phyloP scores from a whole-genome alignment of 2,329 filamentous ascomycete genomes.

The Aspergillus uvarum region DNA sequence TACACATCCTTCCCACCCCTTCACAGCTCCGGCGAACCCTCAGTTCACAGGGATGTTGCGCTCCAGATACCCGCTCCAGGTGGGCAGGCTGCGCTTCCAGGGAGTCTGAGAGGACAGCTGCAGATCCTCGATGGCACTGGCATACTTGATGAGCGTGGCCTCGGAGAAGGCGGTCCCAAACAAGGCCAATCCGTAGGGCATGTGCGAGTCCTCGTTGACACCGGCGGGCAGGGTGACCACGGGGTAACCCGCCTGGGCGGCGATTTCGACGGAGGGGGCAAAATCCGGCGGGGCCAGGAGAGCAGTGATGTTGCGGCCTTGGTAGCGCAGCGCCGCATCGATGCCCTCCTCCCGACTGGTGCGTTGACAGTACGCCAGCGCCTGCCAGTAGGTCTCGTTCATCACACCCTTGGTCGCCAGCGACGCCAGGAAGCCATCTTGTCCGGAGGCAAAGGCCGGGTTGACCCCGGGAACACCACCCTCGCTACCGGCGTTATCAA shows the following conservation, averaged over 20 bases:
- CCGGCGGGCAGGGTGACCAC: conserved; percentile 68
- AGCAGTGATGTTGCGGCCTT: conserved; percentile 53
- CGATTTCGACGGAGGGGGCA: conserved; percentile 66
- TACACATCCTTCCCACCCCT: not conserved
- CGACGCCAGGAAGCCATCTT: conserved; percentile 68
- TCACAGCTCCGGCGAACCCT: not conserved
- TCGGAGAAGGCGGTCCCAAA: conserved; percentile 64
- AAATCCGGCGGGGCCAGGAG: conserved; percentile 69
- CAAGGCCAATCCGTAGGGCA: conserved; percentile 62
- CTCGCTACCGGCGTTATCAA: conserved; percentile 64
- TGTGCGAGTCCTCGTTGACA: conserved; percentile 53
- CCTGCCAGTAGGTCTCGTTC: conserved; percentile 67
- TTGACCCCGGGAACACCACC: conserved; percentile 62
- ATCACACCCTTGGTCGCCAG: conserved; percentile 60
- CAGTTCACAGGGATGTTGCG: conserved; percentile 34
- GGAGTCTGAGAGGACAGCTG: conserved; percentile 45
- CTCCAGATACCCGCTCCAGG: conserved; percentile 54
- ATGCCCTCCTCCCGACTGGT: conserved; percentile 65
- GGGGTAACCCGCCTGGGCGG: conserved; percentile 74
- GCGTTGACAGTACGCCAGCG: conserved; percentile 61
- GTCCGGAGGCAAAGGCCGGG: conserved; percentile 68
- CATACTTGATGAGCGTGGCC: conserved; percentile 58
- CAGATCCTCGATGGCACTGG: conserved; percentile 63
- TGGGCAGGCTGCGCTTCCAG: conserved; percentile 52
- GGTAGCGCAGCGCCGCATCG: conserved; percentile 61